A percentile compares a stretch with the other conserved stretches of the same genome.
These are phyloP conservation scores for Hymenoscyphus occultus DNA, from an alignment of 2,329 filamentous ascomycete genomes.

Conservation along the genomic window DNA sequence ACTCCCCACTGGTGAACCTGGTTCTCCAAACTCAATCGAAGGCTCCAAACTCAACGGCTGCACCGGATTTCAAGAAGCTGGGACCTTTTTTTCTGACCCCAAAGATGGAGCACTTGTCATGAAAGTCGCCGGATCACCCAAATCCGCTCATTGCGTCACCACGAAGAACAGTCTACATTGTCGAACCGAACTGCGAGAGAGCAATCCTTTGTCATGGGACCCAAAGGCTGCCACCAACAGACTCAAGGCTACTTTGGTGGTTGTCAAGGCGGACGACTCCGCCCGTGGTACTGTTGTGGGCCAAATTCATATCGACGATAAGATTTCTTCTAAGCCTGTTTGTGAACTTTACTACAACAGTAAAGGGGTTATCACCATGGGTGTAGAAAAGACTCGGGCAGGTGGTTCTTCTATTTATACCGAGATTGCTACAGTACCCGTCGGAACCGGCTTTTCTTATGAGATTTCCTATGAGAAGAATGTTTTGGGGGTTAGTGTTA, in stretches of 20 bases:
- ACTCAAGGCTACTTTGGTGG: constrained; percentile 36
- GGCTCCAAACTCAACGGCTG: constrained; percentile 38
- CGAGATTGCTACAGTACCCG: constrained; percentile 35
- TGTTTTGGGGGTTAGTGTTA: constrained; percentile 36
- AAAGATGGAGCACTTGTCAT: constrained; percentile 40
- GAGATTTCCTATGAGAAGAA: constrained; percentile 39
- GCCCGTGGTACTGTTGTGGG: constrained; percentile 40
- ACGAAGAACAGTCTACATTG: constrained; percentile 43
- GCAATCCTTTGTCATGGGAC: constrained; percentile 35
- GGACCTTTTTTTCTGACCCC: constrained; percentile 39
- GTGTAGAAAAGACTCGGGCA: constrained; percentile 39
- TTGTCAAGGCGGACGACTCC: constrained; percentile 36
- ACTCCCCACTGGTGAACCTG: constrained; percentile 38
- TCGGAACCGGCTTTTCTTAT: constrained; percentile 39
- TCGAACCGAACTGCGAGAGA: constrained; percentile 43
- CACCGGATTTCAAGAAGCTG: constrained; percentile 35
- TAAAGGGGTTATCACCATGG: constrained; percentile 38
- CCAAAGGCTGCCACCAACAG: constrained; percentile 37
- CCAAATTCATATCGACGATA: constrained; percentile 41
- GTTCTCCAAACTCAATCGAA: constrained; percentile 34
- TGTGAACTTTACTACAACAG: constrained; percentile 41
- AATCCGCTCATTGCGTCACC: constrained; percentile 38
- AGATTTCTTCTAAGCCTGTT: constrained; percentile 40
- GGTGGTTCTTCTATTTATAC: constrained; percentile 36
- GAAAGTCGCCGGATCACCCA: constrained; percentile 40